These are phyloP conservation scores for Pleurotus platypus DNA, from an alignment of 768 basidiomycete species.

Conservation along the genomic window DNA sequence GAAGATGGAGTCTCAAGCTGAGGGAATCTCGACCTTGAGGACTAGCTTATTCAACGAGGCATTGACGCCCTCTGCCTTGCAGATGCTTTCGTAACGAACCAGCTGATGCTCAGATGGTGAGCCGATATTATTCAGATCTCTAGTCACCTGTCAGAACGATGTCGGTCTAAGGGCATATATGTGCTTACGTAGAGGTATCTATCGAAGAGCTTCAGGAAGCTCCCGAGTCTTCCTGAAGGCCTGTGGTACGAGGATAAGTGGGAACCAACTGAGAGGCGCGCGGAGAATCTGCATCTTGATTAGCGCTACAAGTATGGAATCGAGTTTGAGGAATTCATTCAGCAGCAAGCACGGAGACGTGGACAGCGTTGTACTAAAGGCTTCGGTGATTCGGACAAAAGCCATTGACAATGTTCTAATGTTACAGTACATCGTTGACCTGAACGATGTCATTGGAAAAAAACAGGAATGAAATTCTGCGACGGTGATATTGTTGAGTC, in stretches of 20 bases:
- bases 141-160: conserved; percentile 24
- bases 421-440: background rate
- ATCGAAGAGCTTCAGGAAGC: conserved; percentile 90
- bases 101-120: conserved; percentile 84
- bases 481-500: too few species aligned
- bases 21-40: conserved; percentile 71
- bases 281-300: background rate
- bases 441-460: too few species aligned
- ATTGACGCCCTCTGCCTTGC: conserved; percentile 55
- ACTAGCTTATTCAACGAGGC: conserved; percentile 81
- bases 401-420: background rate
- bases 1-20: too few species aligned
- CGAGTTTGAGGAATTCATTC: background rate
- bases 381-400: background rate
- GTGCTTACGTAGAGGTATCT: conserved; percentile 79
- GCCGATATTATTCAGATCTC: conserved; percentile 87
- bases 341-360: too few species aligned
- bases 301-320: background rate
- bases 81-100: conserved; percentile 74
- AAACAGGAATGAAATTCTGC: too few species aligned
- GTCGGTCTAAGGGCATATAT: conserved; percentile 5
- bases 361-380: too few species aligned
- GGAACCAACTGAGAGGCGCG: background rate
- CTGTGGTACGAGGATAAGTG: background rate
- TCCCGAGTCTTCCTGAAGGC: background rate